These are phyloP conservation scores for Eruca vesicaria DNA, from an alignment of 441 rosid genomes.

Conservation along the genomic window DNA sequence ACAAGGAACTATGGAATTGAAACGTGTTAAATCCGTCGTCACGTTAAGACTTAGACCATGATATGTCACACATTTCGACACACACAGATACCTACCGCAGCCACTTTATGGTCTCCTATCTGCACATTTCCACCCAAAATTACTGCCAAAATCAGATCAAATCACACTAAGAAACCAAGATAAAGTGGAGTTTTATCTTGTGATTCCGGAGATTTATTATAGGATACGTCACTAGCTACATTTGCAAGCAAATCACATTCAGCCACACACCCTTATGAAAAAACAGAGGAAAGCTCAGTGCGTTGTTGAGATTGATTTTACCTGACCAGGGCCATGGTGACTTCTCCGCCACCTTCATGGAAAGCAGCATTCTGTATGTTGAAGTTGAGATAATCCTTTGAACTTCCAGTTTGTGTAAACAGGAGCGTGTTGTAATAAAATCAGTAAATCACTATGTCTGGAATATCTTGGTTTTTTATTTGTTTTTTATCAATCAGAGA, in stretches of 20 bases:
- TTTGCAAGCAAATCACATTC: not conserved
- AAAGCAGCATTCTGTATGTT: slow-evolving; percentile 64
- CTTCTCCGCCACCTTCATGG: slow-evolving; percentile 89
- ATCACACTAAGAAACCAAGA: not conserved
- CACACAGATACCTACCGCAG: too few relatives aligned
- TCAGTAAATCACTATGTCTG: slow-evolving; percentile 64
- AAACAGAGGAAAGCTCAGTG: not conserved
- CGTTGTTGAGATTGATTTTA: slow-evolving; percentile 21
- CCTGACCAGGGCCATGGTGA: slow-evolving; percentile 94
- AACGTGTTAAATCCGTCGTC: slow-evolving; percentile 69
- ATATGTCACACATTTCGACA: slow-evolving; percentile 72
- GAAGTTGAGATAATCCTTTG: slow-evolving; percentile 57
- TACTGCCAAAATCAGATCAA: not conserved
- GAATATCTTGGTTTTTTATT: slow-evolving; percentile 50
- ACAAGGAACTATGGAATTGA: slow-evolving; percentile 70
- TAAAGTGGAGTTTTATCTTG: slow-evolving; percentile 59
- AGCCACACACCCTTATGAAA: not conserved
- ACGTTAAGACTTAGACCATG: slow-evolving; percentile 84
- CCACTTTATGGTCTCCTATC: too few relatives aligned
- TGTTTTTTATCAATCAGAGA: slow-evolving; percentile 43
- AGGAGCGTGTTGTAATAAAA: slow-evolving; percentile 63
- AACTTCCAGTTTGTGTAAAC: slow-evolving; percentile 65
- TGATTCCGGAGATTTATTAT: slow-evolving; percentile 77
- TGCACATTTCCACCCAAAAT: too few relatives aligned
- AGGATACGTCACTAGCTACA: slow-evolving; percentile 85